Percentiles rank a stretch among this genome's conserved stretches.
These are phyloP conservation scores for Aspergillus flavus DNA, from an alignment of 2,329 filamentous ascomycete genomes.

Conservation along the genomic window DNA sequence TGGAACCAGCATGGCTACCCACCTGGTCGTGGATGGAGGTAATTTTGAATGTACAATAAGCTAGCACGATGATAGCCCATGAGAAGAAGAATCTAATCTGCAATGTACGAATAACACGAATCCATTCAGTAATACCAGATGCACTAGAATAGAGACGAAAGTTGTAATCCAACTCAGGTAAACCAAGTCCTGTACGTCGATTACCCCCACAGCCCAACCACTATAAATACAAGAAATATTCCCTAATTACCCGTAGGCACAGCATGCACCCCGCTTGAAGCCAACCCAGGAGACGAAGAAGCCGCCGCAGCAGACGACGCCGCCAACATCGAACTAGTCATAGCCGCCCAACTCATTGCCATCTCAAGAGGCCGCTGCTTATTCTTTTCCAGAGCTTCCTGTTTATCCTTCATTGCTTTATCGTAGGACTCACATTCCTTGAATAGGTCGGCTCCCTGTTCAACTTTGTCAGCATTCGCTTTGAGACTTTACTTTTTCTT, in stretches of 20 bases:
- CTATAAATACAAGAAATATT: neutral
- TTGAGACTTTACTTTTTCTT: neutral
- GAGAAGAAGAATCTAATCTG: neutral
- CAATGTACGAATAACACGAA: neutral
- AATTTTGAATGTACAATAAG: neutral
- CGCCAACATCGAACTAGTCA: neutral
- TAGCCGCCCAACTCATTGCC: neutral
- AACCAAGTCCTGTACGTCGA: neutral
- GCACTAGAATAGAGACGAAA: neutral
- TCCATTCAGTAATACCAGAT: neutral
- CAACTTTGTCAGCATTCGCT: neutral
- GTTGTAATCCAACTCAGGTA: neutral
- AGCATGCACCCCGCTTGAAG: neutral
- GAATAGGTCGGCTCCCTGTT: slow-evolving; percentile 5
- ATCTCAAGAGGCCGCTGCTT: neutral
- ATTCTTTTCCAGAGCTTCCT: slow-evolving; percentile 16
- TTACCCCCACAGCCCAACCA: neutral
- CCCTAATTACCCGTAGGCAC: neutral
- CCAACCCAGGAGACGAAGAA: neutral
- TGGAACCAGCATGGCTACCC: slow-evolving; percentile 22
- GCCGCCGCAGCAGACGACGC: neutral
- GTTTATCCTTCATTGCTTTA: slow-evolving; percentile 25
- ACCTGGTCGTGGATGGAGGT: slow-evolving; percentile 23
- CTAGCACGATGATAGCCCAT: neutral
- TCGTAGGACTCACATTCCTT: slow-evolving; percentile 28